These are phyloP conservation scores for Phoenix roebelenii DNA, from an alignment of 176 grass and related monocot species.

Conservation along the genomic window DNA sequence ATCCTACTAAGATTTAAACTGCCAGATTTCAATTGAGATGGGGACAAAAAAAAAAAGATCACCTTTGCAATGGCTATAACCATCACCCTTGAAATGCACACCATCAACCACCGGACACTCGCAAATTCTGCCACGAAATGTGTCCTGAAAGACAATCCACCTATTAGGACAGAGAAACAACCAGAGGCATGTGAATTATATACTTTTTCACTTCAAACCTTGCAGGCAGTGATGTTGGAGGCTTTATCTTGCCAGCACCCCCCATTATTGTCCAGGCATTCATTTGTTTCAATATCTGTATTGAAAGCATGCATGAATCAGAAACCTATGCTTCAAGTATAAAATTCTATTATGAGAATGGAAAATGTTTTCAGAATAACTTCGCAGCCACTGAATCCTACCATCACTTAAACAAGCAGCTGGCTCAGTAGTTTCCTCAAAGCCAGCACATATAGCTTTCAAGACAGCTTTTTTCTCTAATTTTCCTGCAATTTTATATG, in stretches of 20 bases:
- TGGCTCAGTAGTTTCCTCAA: slow-evolving; percentile 98
- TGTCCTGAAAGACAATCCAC: slow-evolving; percentile 40
- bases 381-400: slow-evolving; percentile 8
- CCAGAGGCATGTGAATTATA: slow-evolving; percentile 11
- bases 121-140: slow-evolving; percentile 84
- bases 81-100: slow-evolving; percentile 81
- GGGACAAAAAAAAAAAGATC: slow-evolving; percentile 16
- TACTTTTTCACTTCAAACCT: slow-evolving; percentile 34
- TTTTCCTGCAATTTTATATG: slow-evolving; percentile 53
- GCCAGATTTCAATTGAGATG: no score
- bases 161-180: slow-evolving; percentile 15
- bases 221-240: slow-evolving; percentile 83
- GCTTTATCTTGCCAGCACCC: slow-evolving; percentile 91
- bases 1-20: no score
- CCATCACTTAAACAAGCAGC: slow-evolving; percentile 90
- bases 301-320: slow-evolving; percentile 24
- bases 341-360: not conserved
- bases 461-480: slow-evolving; percentile 90
- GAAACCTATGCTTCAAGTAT: not conserved
- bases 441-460: slow-evolving; percentile 97
- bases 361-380: no score
- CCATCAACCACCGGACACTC: slow-evolving; percentile 73
- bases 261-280: slow-evolving; percentile 67
- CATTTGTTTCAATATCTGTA: slow-evolving; percentile 81
- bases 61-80: slow-evolving; percentile 78